Conservation (phyloP, 257 asterid species). For the Gardenia jasminoides region DNA sequence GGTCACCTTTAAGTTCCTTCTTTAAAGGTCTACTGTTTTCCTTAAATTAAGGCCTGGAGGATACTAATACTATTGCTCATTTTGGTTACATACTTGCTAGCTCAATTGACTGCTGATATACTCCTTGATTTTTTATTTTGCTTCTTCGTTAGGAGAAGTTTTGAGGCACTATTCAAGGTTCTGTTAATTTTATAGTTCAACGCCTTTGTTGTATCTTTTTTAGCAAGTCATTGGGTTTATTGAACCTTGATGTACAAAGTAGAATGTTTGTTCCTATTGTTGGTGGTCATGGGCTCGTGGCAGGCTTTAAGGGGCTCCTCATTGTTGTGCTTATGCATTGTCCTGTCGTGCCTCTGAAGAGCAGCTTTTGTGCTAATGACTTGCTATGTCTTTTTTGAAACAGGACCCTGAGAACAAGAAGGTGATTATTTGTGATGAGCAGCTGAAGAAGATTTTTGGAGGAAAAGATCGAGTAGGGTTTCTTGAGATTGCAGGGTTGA, state of each 20-base stretch:
- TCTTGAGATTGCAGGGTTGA: conserved; percentile 89
- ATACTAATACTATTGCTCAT: neutral
- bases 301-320: neutral
- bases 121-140: neutral
- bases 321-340: neutral
- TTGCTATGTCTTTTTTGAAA: neutral
- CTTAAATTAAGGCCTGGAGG: neutral
- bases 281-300: neutral
- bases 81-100: neutral
- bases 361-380: neutral
- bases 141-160: neutral
- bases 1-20: neutral
- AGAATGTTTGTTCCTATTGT: neutral
- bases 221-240: neutral
- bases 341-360: neutral
- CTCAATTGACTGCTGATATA: neutral
- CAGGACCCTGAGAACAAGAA: conserved; percentile 89
- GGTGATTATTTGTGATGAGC: conserved; percentile 81
- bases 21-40: neutral
- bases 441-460: conserved; percentile 70
- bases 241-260: neutral
- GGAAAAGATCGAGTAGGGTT: conserved; percentile 83
- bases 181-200: too few species aligned
- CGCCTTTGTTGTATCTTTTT: neutral
- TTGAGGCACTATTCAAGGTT: neutral